These are phyloP conservation scores for Scutellaria barbata DNA, from an alignment of 257 asterid species.

Conservation along the genomic window DNA sequence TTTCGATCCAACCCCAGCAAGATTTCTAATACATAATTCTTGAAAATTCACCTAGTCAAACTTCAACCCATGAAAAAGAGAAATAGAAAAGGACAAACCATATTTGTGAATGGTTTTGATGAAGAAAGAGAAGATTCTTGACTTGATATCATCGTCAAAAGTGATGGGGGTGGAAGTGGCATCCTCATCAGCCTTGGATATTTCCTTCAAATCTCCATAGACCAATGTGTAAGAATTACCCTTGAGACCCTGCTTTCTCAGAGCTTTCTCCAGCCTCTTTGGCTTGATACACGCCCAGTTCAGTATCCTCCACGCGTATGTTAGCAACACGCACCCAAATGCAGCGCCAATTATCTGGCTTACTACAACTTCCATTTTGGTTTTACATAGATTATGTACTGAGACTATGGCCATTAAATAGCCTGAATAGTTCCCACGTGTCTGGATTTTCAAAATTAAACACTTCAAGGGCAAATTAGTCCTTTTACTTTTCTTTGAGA, in stretches of 20 bases:
- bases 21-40: not conserved
- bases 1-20: not conserved
- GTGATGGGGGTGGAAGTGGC: constrained; percentile 43
- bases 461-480: no score
- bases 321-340: constrained; percentile 8
- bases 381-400: no score
- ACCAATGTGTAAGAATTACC: constrained; percentile 48
- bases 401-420: no score
- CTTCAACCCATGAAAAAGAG: not conserved
- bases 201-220: constrained; percentile 55
- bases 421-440: no score
- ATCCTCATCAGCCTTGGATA: not conserved
- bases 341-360: constrained; percentile 1
- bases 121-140: constrained; percentile 35
- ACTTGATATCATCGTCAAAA: constrained; percentile 45
- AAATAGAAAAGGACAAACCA: constrained; percentile 34
- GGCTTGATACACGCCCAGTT: constrained; percentile 54
- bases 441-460: no score
- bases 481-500: no score
- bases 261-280: constrained; percentile 41
- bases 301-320: constrained; percentile 43
- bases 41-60: not conserved
- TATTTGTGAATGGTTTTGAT: constrained; percentile 35
- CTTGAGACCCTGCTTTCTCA: constrained; percentile 50
- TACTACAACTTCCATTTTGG: constrained; percentile 33